phyloP scores from a whole-genome alignment of 306 rosid species.

The Senna tora region DNA sequence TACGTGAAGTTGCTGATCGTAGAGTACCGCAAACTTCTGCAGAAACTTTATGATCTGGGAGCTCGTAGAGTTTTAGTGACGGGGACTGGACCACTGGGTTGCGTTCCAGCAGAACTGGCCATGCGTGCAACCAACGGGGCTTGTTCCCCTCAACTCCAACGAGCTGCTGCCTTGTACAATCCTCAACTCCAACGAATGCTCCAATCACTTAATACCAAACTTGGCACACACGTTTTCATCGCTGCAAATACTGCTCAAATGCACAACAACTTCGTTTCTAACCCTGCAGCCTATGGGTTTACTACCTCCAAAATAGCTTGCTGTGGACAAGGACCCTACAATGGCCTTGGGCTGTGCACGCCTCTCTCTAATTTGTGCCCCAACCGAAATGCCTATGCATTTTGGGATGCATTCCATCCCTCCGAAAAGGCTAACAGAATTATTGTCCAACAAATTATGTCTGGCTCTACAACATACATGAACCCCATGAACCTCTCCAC shows the following conservation, averaged over 20 bases:
- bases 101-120: slow-evolving; percentile 81
- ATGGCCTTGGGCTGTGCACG: slow-evolving; percentile 78
- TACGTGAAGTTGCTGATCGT: slow-evolving; percentile 64
- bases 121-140: slow-evolving; percentile 54
- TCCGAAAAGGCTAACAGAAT: slow-evolving; percentile 65
- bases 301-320: slow-evolving; percentile 63
- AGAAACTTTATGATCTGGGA: slow-evolving; percentile 62
- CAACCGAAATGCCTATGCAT: slow-evolving; percentile 56
- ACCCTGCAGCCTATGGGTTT: slow-evolving; percentile 73
- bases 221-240: slow-evolving; percentile 59
- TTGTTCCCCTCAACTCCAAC: slow-evolving; percentile 66
- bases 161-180: slow-evolving; percentile 67
- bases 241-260: slow-evolving; percentile 54
- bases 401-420: slow-evolving; percentile 87
- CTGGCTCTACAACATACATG: slow-evolving; percentile 60
- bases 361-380: slow-evolving; percentile 63
- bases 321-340: slow-evolving; percentile 87
- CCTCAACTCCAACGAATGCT: slow-evolving; percentile 70
- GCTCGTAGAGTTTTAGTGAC: slow-evolving; percentile 75
- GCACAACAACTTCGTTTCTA: slow-evolving; percentile 57
- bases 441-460: slow-evolving; percentile 56
- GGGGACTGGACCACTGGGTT: slow-evolving; percentile 76
- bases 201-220: slow-evolving; percentile 52
- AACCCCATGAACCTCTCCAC: slow-evolving; percentile 78
- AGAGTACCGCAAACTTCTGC: slow-evolving; percentile 61